A percentile compares a stretch with the other conserved stretches of the same genome.
These are phyloP conservation scores for Penicillium sp. DNA, from an alignment of 2,329 filamentous ascomycete species.

Conservation along the genomic window DNA sequence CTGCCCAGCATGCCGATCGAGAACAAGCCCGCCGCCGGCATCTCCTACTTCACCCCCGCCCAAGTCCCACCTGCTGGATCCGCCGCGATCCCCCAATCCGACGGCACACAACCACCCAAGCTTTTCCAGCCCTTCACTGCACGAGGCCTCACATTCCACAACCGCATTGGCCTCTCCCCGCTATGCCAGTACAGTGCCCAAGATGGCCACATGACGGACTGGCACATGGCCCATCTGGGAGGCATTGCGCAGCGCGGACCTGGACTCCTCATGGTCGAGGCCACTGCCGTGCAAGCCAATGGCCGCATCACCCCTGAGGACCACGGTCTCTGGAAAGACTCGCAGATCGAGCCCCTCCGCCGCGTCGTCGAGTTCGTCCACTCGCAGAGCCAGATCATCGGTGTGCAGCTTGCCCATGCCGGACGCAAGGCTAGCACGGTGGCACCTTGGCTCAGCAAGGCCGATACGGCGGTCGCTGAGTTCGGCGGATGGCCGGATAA, in stretches of 20 bases:
- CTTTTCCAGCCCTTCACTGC: conserved; percentile 61
- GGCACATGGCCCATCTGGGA: conserved; percentile 80
- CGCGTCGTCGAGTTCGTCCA: conserved; percentile 77
- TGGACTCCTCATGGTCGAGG: conserved; percentile 74
- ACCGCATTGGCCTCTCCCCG: conserved; percentile 65
- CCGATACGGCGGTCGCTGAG: conserved; percentile 48
- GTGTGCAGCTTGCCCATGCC: conserved; percentile 80
- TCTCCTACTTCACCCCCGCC: conserved; percentile 47
- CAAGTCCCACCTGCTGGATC: conserved; percentile 41
- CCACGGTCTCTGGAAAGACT: conserved; percentile 75
- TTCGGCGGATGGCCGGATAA: conserved; percentile 58
- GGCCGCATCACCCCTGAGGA: conserved; percentile 74
- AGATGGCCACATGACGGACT: conserved; percentile 75
- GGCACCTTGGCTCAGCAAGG: conserved; percentile 49
- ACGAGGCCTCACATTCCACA: conserved; percentile 64
- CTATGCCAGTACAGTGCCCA: conserved; percentile 69
- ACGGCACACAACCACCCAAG: conserved; percentile 52
- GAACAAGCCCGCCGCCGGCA: conserved; percentile 41
- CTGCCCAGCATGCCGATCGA: conserved; percentile 23
- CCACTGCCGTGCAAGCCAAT: conserved; percentile 72
- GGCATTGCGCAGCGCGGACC: conserved; percentile 76
- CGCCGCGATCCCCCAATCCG: conserved; percentile 43
- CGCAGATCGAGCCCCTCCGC: conserved; percentile 70
- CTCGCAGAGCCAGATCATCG: conserved; percentile 73
- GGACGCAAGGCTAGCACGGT: conserved; percentile 65